A percentile compares a stretch with the other conserved stretches of the same genome.
Conservation (phyloP, 495 filamentous ascomycete genomes). For the Paragyromitra xinjiangensis region DNA sequence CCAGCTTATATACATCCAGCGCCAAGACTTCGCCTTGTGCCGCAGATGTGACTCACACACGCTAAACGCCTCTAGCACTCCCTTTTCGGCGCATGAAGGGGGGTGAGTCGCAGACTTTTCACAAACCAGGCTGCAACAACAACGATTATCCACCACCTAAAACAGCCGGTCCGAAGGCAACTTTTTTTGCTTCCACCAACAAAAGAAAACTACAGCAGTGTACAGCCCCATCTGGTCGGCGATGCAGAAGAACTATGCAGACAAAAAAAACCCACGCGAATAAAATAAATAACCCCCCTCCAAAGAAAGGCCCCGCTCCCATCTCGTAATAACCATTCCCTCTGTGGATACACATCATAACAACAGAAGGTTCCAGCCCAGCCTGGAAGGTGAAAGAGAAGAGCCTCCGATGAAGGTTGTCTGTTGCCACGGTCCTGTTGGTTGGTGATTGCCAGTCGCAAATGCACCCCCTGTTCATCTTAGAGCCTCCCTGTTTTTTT, state of each 20-base stretch:
- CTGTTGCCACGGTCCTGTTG: constrained; percentile 32
- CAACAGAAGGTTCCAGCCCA: constrained; percentile 45
- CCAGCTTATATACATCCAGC: constrained; percentile 47
- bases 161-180: constrained; percentile 51
- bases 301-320: constrained; percentile 28
- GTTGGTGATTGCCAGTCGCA: constrained; percentile 44
- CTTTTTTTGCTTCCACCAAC: constrained; percentile 46
- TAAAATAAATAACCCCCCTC: constrained; percentile 36
- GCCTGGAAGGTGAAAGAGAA: constrained; percentile 47
- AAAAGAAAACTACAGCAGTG: constrained; percentile 47
- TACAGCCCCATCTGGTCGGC: constrained; percentile 47
- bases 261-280: constrained; percentile 37
- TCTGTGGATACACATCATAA: constrained; percentile 43
- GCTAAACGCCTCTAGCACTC: constrained; percentile 55
- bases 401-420: constrained; percentile 37
- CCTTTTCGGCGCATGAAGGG: constrained; percentile 53
- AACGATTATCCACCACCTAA: constrained; percentile 54
- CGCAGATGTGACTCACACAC: constrained; percentile 54
- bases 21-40: constrained; percentile 52
- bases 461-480: constrained; percentile 48
- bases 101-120: constrained; percentile 55
- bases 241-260: constrained; percentile 27
- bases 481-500: constrained; percentile 51
- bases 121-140: constrained; percentile 54
- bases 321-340: constrained; percentile 36